Evolutionary conservation across 208 protist genomes (phyloP), one percentile per base, ranked within the genome.

Genomic region (Leishmania major): DNA sequence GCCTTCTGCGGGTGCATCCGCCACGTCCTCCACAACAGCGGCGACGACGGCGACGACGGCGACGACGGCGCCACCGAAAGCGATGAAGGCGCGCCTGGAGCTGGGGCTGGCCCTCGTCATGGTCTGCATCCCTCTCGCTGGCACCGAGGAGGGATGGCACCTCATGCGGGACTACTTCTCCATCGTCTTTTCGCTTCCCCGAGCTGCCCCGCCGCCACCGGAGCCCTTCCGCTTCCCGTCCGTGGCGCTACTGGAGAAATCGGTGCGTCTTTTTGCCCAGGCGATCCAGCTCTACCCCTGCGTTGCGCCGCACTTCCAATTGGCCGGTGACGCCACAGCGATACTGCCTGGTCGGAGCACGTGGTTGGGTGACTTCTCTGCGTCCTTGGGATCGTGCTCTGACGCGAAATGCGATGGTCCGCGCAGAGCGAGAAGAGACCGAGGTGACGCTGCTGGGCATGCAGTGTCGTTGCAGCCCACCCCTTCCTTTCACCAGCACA

Each of bases 91-190:
- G 0, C 80, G 87, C n/a, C 45, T 91, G 69, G 89, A 90, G 70
- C 72, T 94, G 47, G 91, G 80, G 31, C 84, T 90, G 40, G 88
- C 85, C 7, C 87, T 94, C 47, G 89, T 87, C 53, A 78, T 88
- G 75, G 84, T 91, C 37, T 89, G 83, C 53, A 49, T 79, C 8
- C 86, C 88, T n/a, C 78, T 95, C 7, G 89, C 90, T 13, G 80
- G 84, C 53, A 89, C 81, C 4, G 88, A 93, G 49, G 91, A 94
- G 40, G 91, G 84, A 2, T 93, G 90, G 89, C 69, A 81, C 57
- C 66, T 93, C 64, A 77, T 96, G 53, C 87, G 88, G 35, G 87
- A 91, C 45, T 95, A 90, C 74, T 89, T 93, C 71, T 84, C 81
- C 55, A 80, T 85, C 59, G 79, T 88, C 37, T 87, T 90, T 43